Evolutionary conservation across 306 rosid genomes (phyloP), one percentile per base, ranked within the genome.

Genomic region (Datisca glomerata): DNA sequence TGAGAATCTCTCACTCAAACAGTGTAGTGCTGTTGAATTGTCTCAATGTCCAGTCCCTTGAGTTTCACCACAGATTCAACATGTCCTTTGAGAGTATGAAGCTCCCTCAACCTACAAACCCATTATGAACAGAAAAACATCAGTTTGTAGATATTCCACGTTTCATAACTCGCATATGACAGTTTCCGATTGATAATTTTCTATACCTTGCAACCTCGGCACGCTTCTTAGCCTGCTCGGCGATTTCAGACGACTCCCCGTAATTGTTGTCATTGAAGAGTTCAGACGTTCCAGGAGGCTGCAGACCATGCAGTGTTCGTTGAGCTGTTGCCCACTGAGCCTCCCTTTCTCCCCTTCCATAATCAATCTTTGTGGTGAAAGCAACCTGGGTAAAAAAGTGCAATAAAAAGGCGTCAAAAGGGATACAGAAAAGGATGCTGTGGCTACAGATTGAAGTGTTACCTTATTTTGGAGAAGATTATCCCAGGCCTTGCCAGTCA

Each of bases 291-390:
- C 77, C 81, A 0, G 85, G 87, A 41, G 93, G 85, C 51, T 80
- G 82, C 22, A 85, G 67, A 0, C 96, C 89, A n/a, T 85, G 96
- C 1, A 80, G 59, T 9, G 96, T 80, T 15, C 96, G 79, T 61
- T 85, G 96, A 33, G 93, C 89, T 9, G 77, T 42, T 8, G 96
- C 93, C 96, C 96, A 85, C 57, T 80, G 96, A 33, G 96, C 96
- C 49, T 77, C 96, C 51, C 96, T 68, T 43, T 74, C 93, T 12
- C 80, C 96, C 41, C 24, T 80, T 49, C 96, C 96, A 44, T 85
- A 85, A 45, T 85, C 87, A 41, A 67, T 80, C 78, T 80, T 80
- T 28, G 85, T 22, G 20, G 89, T 72, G 80, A 85, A 85, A 50
- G 96, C 96, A 60, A 56, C 53, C 96, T 80, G 53, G 56, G 45